Percentiles rank a stretch among this genome's conserved stretches.
Conservation (phyloP, 83 land plant species). For the Larix sibirica region DNA sequence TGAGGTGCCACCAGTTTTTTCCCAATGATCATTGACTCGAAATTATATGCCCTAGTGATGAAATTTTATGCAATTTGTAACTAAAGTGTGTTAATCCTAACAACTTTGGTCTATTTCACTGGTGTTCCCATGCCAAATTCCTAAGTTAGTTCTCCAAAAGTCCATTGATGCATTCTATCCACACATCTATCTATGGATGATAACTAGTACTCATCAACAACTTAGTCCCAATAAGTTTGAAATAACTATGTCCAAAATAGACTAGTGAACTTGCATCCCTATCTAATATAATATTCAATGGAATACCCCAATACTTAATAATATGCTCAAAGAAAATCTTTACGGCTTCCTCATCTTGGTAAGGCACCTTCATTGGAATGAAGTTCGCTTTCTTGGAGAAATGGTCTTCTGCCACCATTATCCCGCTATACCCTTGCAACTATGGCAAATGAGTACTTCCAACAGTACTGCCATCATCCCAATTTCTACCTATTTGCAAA, state of each 20-base stretch:
- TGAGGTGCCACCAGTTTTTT: background rate
- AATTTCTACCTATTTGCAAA: background rate
- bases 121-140: background rate
- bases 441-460: background rate
- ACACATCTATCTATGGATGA: background rate
- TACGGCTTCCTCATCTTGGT: background rate
- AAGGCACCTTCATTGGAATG: background rate
- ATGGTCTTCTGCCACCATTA: background rate
- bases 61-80: background rate
- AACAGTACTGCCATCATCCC: background rate
- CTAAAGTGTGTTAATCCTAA: background rate
- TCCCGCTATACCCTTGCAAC: background rate
- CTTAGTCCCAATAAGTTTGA: background rate
- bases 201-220: background rate
- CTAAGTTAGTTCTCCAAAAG: background rate
- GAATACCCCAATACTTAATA: background rate
- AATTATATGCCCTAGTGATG: background rate
- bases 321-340: background rate
- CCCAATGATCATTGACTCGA: no score
- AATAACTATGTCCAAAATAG: background rate
- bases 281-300: background rate
- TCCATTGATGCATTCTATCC: background rate
- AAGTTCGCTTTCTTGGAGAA: background rate
- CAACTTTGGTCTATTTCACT: no score
- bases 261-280: background rate